These are phyloP conservation scores for Handroanthus guayacan DNA, from an alignment of 257 asterid genomes.

Conservation along the genomic window DNA sequence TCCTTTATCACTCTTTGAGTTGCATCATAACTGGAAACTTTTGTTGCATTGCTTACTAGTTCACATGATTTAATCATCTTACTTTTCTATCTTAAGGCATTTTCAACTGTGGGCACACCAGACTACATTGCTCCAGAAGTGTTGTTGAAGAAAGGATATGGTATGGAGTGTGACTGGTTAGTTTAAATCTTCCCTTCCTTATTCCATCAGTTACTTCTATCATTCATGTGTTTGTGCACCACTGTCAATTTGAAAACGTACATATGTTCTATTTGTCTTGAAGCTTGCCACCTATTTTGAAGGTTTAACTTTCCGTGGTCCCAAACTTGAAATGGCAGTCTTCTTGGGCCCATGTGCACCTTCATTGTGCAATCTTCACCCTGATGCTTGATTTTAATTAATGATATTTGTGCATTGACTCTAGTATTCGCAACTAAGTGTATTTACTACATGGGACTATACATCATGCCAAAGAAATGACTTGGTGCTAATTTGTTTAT, in stretches of 20 bases:
- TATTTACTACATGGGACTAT: conserved; percentile 7
- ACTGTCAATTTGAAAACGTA: not conserved
- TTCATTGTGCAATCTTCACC: not conserved
- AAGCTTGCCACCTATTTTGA: not conserved
- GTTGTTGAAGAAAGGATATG: conserved; percentile 94
- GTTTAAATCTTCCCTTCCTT: conserved; percentile 39
- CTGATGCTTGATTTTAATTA: not conserved
- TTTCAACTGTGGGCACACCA: conserved; percentile 98
- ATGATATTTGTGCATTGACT: not conserved
- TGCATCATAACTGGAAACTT: conserved; percentile 5
- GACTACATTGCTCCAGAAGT: conserved; percentile 99
- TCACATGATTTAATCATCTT: conserved; percentile 23
- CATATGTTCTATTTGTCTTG: conserved; percentile 28
- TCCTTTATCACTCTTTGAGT: not conserved
- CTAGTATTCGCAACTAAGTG: conserved; percentile 13
- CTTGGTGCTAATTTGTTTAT: not conserved
- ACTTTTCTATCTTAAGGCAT: conserved; percentile 68
- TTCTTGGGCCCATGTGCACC: not conserved
- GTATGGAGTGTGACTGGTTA: conserved; percentile 98
- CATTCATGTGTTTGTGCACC: conserved; percentile 4
- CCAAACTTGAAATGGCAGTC: not conserved
- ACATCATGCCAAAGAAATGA: conserved; percentile 26
- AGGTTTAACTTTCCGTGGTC: not conserved
- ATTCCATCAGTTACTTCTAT: not conserved
- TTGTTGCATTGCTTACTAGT: conserved; percentile 19